Evolutionary conservation across 148 eudicot genomes (phyloP), one percentile per base, ranked within the genome.

Genomic region (Salicornia ramosissima): DNA sequence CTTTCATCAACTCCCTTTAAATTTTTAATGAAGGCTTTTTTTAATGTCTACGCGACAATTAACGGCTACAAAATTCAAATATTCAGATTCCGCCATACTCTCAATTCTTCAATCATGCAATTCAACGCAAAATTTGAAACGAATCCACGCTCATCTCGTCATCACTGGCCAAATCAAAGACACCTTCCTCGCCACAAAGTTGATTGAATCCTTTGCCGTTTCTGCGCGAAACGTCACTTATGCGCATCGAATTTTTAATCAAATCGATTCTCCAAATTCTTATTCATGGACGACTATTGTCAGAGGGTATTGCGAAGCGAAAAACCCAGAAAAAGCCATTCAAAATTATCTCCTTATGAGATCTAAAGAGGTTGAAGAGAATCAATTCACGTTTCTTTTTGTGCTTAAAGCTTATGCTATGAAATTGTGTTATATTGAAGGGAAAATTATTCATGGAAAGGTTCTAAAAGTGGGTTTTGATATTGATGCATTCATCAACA

Each of bases 261-360:
- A 60, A 72, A 64, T 78, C 34, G 67, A 42, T 47, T 70, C 61
- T 12, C 80, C 84, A 0, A 64, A 72, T 46, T 71, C 84, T 2
- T 73, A 70, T 33, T 59, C 80, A 13, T 81, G 84, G 83, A 76
- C 76, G 19, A 64, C 82, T 9, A 64, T 81, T 71, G 75, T 84
- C 49, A 62, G 80, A 39, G 69, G 77, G 10, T 84, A 78, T 26
- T 71, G 80, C 39, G 61, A 74, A 58, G 71, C 79, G 3, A 64
- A 78, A 50, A 73, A 64, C 28, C 81, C 19, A 51, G 54, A 64
- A 70, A 64, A 71, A 26, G 68, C 40, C 2, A 10, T 69, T 39
- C 65, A 45, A 18, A 43, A 53, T 52, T 75, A 69, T 52, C 29
- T 29, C 25, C 25, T 13, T 11, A 75, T 75, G 79, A 70, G 74